Base-by-base conservation (phyloP, 106 monocot species). In the Posidonia australis region DNA sequence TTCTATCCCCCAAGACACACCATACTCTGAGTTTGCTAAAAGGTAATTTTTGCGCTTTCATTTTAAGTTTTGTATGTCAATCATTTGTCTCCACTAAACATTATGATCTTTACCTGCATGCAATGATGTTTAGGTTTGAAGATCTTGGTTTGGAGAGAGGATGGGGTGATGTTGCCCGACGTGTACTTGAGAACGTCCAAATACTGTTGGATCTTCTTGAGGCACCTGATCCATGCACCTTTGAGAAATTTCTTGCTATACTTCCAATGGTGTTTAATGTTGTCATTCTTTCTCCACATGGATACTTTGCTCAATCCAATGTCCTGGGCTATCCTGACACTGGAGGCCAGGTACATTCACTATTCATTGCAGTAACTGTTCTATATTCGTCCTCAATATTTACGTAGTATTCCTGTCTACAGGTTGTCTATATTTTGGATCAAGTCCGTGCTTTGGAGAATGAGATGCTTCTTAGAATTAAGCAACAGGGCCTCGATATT, bases 341-440 rank as follows among this genome's bases (percentile, higher is more conserved):
- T 19, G 92, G 92, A 54, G 92, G 92, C 56, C 92, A 92, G 84
- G 94, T 93, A 71, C 14, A 19, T 44, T 21, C 42, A 6, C 17
- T 23, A 18, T 12, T 20, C 17, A 48, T 32, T 5, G 6, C 1
- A 13, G 29, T 22, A 31, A 24, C 16, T 18, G 17, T 58, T 9
- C 36, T 23, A 44, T 26, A 20, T 28, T 2, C 9, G 24, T n/a
- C 43, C 21, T 5, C 43, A 44, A 43, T 68, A 36, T 44, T 68
- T 13, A 51, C 24, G 19, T 20, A 24, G 12, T 29, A 26, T 28
- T 3, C 11, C 42, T 41, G 41, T 4, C 31, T 76, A 47, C 64
- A 93, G 93, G 70, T 96, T 77, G 94, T 96, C 19, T 96, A 96
- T 66, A 96, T 96, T 60, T 77, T 96, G 84, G 94, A 96, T 74